Base-by-base conservation (phyloP, 257 asterid genomes). In the Solanum pimpinellifolium region DNA sequence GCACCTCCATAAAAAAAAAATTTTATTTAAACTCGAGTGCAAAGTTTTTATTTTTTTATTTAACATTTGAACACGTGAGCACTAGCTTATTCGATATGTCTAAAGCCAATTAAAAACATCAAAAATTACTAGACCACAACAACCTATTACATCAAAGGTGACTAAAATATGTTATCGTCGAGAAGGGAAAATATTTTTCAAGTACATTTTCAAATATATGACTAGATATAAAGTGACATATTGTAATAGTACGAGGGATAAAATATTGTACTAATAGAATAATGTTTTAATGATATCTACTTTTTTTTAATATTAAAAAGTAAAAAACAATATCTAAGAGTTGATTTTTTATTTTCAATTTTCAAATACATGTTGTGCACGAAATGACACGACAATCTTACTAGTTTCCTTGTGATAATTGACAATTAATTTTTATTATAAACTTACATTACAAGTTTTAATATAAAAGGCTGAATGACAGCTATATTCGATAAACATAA, bases 21-120 rank as follows among this genome's bases (percentile, higher is more conserved):
- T n/a, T n/a, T 5, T 37, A 37, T 6, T 37, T 37, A 37, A 37
- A 37, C 7, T 37, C 39, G 7, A 37, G 39, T 37, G 39, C 7
- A 37, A 37, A 37, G 5, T 37, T 0, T 37, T 7, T 5, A 37
- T 37, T 37, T 5, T 37, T 37, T 35, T 6, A 1, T 37, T 37
- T 37, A 37, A 1, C 5, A 1, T 37, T 37, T 7, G 39, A 37
- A 37, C 1, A 37, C 7, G 1, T 5, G 0, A 37, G 1, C 0
- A 37, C 39, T 37, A 37, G 7, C 7, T 37, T 7, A 37, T 37
- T 37, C 1, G 1, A 5, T 1, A 0, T 37, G 39, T 37, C 2
- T 37, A 37, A 37, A 37, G 1, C 0, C 7, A 35, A 35, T 35
- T 35, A 35, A 35, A 35, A 1, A 35, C 39, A 35, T 35, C 1